Conservation (phyloP, 257 asterid genomes). For the Cinchona pubescens region DNA sequence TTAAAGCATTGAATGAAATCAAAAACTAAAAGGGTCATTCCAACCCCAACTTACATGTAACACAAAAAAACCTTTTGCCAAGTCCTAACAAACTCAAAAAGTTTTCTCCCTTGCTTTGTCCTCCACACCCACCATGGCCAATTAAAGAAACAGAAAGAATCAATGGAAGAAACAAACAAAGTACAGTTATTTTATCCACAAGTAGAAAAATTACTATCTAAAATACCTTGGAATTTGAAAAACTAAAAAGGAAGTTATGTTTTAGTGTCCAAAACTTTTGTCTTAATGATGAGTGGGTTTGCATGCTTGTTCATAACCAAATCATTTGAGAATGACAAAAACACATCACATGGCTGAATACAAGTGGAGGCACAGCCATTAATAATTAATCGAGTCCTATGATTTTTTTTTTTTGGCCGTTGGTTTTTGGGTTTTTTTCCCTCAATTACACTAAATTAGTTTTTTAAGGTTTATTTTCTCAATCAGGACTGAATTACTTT, state of each 20-base stretch:
- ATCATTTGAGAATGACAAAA: constrained; percentile 5
- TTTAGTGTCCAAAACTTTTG: not conserved
- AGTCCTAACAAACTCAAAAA: constrained; percentile 2
- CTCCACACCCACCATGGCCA: not conserved
- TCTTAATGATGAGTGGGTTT: constrained; percentile 6
- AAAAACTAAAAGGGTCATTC: not conserved
- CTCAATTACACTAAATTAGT: too few species aligned
- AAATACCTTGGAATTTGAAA: not conserved
- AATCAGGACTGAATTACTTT: not conserved
- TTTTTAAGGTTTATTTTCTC: not conserved
- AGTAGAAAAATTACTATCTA: not conserved
- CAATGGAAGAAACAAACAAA: not conserved
- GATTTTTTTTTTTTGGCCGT: not conserved
- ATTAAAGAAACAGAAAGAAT: not conserved
- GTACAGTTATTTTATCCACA: not conserved
- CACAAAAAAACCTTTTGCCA: not conserved
- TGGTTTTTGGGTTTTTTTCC: not conserved
- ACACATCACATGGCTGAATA: constrained; percentile 16
- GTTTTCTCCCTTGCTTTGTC: not conserved
- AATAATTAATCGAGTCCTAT: not conserved
- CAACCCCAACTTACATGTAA: not conserved
- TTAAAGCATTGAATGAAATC: not conserved
- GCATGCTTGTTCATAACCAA: constrained; percentile 17
- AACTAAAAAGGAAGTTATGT: not conserved
- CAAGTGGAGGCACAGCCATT: not conserved